A percentile compares a stretch with the other conserved stretches of the same genome.
phyloP scores from a whole-genome alignment of 2,329 filamentous ascomycete species.

The Colletotrichum higginsianum region DNA sequence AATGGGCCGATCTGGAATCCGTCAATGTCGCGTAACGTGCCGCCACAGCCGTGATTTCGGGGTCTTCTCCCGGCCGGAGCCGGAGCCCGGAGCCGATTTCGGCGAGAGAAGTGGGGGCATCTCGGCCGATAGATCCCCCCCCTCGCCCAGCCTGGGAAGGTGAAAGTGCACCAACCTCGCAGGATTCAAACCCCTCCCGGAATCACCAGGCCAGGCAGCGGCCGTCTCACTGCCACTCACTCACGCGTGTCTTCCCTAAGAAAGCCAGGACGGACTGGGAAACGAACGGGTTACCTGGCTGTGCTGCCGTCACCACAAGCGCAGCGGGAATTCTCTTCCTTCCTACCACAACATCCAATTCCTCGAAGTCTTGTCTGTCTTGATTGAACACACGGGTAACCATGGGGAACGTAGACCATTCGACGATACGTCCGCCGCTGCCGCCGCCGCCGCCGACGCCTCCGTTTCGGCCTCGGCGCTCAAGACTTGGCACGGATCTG shows the following conservation, averaged over 20 bases:
- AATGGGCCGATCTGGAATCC: neutral
- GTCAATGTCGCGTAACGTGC: neutral
- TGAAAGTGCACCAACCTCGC: neutral
- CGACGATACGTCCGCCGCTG: neutral
- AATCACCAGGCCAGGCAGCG: slow-evolving; percentile 7
- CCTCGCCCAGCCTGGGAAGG: neutral
- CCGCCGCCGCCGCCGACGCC: neutral
- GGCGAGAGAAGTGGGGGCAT: accelerated
- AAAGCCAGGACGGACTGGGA: no score
- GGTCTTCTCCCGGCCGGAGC: neutral
- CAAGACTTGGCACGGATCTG: neutral
- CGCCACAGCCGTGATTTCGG: neutral
- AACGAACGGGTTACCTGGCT: no score
- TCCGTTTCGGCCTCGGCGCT: no score
- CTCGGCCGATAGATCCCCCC: slow-evolving; percentile 17
- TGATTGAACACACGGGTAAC: neutral
- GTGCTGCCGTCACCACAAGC: no score
- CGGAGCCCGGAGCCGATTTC: neutral
- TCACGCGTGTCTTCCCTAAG: neutral
- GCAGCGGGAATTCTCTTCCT: neutral
- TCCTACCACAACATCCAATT: neutral
- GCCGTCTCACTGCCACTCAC: neutral
- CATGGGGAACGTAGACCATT: no score
- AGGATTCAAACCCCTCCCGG: slow-evolving; percentile 5
- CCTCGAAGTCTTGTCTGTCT: neutral